Percentiles rank a stretch among this genome's conserved stretches.
phyloP scores from a whole-genome alignment of 1,284 basidiomycete genomes.

The Pseudozyma pruni region DNA sequence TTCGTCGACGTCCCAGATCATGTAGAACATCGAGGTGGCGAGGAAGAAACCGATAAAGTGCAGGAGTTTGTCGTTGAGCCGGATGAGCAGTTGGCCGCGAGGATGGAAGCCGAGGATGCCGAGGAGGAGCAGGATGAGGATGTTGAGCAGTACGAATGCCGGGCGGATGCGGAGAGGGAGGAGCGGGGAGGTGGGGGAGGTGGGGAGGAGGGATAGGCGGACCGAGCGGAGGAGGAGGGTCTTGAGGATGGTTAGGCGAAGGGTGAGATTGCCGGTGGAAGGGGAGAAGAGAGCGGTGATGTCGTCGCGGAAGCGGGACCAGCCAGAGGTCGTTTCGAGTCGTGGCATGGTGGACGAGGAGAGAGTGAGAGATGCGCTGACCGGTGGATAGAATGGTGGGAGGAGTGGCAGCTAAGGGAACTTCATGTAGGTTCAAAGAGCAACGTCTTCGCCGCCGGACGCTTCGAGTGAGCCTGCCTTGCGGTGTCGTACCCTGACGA shows the following conservation, averaged over 20 bases:
- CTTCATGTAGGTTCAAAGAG: no score
- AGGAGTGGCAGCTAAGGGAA: no score
- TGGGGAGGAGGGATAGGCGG: conserved; percentile 14
- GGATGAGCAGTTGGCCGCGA: conserved; percentile 69
- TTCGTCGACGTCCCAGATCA: conserved; percentile 88
- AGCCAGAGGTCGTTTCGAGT: conserved; percentile 41
- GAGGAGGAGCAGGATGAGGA: conserved; percentile 52
- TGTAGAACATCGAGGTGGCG: conserved; percentile 84
- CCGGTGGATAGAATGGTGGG: no score
- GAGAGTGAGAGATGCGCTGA: no score
- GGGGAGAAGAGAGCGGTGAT: conserved; percentile 16
- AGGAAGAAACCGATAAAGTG: conserved; percentile 83
- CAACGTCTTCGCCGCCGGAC: no score
- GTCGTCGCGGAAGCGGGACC: conserved; percentile 27
- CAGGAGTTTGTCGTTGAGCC: conserved; percentile 82
- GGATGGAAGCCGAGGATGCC: conserved; percentile 66
- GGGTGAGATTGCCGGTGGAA: conserved; percentile 9
- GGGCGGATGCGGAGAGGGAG: conserved; percentile 60
- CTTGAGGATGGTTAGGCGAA: conserved; percentile 31
- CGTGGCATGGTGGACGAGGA: conserved; percentile 29
- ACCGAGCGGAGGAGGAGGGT: conserved; percentile 42
- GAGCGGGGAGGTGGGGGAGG: conserved; percentile 5
- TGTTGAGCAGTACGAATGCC: conserved; percentile 50
- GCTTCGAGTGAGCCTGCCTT: no score
- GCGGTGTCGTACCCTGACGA: no score